phyloP scores from a whole-genome alignment of 495 filamentous ascomycete species.

The Lentithecium fluviatile region DNA sequence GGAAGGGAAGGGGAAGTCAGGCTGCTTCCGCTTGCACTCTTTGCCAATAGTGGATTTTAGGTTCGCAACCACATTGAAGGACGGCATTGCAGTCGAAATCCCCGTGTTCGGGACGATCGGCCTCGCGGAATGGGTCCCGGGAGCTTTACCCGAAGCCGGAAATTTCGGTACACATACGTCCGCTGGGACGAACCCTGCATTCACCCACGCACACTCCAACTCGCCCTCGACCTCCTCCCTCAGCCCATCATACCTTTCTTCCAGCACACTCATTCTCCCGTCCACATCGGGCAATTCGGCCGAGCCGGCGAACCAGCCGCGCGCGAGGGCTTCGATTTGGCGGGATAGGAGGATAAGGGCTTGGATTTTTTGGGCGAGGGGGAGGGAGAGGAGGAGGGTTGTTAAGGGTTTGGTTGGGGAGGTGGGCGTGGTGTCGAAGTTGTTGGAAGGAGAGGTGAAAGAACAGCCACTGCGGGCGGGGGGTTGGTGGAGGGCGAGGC shows the following conservation, averaged over 20 bases:
- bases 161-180: background rate
- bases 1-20: no score
- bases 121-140: background rate
- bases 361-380: constrained; percentile 11
- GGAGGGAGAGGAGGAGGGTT: constrained; percentile 12
- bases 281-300: background rate
- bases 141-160: background rate
- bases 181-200: constrained; percentile 11
- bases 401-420: background rate
- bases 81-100: no score
- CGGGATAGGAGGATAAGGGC: constrained; percentile 3
- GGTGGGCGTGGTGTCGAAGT: background rate
- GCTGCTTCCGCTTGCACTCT: background rate
- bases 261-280: background rate
- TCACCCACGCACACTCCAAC: constrained; percentile 11
- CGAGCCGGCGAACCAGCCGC: background rate
- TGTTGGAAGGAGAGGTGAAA: background rate
- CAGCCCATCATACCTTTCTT: constrained; percentile 4
- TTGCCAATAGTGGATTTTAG: background rate
- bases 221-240: constrained; percentile 10
- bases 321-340: constrained; percentile 6
- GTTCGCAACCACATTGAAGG: background rate
- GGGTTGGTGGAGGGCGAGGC: background rate
- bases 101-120: background rate
- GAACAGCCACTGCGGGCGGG: background rate